Conservation (phyloP, 2,329 filamentous ascomycete species). For the Aureobasidium uvarum region DNA sequence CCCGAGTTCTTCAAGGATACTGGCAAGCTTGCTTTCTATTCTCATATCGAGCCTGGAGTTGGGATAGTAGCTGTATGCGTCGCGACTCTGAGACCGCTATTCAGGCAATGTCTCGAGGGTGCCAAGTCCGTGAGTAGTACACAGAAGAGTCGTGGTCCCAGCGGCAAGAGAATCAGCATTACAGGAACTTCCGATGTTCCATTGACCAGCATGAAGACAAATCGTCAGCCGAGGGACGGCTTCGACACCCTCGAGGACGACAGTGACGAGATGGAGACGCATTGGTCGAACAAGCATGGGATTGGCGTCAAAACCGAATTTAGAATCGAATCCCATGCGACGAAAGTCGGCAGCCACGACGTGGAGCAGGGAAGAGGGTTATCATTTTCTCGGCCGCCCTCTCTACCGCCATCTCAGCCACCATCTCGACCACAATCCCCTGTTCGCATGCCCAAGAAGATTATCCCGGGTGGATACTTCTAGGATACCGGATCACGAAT, state of each 20-base stretch:
- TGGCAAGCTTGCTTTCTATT: slow-evolving; percentile 28
- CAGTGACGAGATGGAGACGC: neutral
- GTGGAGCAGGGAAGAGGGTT: neutral
- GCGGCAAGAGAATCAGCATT: neutral
- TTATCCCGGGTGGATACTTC: neutral
- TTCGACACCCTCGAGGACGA: neutral
- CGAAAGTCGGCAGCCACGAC: neutral
- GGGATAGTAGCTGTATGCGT: slow-evolving; percentile 32
- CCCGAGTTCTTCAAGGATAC: slow-evolving; percentile 21
- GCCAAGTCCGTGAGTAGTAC: slow-evolving; percentile 4
- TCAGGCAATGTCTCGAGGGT: slow-evolving; percentile 21
- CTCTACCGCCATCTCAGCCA: neutral
- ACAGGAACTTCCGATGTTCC: neutral
- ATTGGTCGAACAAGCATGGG: neutral
- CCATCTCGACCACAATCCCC: neutral
- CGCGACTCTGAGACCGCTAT: slow-evolving; percentile 31
- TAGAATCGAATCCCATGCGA: neutral
- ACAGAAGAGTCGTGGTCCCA: neutral
- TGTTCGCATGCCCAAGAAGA: neutral
- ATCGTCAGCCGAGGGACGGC: neutral
- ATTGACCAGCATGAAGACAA: neutral
- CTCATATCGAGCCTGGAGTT: slow-evolving; percentile 30
- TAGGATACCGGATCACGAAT: neutral
- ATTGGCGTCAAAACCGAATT: neutral
- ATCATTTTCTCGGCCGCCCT: neutral